A percentile compares a stretch with the other conserved stretches of the same genome.
Evolutionary conservation across 2,329 filamentous ascomycete genomes (phyloP).

Genomic region (Trichoderma gracile): DNA sequence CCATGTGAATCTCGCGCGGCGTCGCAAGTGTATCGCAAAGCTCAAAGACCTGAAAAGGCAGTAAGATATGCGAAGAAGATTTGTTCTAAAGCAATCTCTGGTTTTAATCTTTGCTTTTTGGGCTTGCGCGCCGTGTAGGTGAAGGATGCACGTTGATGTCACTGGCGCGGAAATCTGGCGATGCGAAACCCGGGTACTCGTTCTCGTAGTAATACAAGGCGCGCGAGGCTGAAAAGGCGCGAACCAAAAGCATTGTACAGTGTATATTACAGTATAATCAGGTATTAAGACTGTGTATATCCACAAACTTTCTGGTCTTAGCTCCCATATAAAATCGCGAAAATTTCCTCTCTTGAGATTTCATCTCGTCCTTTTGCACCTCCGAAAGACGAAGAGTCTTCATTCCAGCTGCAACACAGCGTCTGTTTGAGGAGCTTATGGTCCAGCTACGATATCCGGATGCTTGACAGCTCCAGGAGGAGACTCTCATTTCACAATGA

Average conservation of each 20-base stretch:
- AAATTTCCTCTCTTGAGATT: not conserved
- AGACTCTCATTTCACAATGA: not conserved
- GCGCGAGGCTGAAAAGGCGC: slow-evolving; percentile 25
- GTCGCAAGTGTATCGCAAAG: too few relatives aligned
- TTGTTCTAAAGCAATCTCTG: too few relatives aligned
- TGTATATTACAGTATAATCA: not conserved
- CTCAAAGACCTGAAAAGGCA: too few relatives aligned
- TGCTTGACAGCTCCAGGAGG: not conserved
- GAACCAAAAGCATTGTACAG: slow-evolving; percentile 24
- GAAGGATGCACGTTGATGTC: slow-evolving; percentile 29
- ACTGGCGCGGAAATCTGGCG: slow-evolving; percentile 19
- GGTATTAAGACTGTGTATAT: not conserved
- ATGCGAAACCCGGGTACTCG: not conserved
- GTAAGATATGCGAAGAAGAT: too few relatives aligned
- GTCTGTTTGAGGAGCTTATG: too few relatives aligned
- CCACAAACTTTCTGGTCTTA: not conserved
- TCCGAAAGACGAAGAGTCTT: too few relatives aligned
- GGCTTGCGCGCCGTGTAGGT: not conserved
- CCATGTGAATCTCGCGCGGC: too few relatives aligned
- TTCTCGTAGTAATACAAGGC: too few relatives aligned
- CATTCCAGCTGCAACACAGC: too few relatives aligned
- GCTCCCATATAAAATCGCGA: not conserved
- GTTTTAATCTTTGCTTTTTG: not conserved
- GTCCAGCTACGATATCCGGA: not conserved
- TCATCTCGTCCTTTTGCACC: not conserved